Evolutionary conservation across 2,329 filamentous ascomycete genomes (phyloP), one percentile per base, ranked within the genome.

Genomic region (Pyricularia pennisetigena): DNA sequence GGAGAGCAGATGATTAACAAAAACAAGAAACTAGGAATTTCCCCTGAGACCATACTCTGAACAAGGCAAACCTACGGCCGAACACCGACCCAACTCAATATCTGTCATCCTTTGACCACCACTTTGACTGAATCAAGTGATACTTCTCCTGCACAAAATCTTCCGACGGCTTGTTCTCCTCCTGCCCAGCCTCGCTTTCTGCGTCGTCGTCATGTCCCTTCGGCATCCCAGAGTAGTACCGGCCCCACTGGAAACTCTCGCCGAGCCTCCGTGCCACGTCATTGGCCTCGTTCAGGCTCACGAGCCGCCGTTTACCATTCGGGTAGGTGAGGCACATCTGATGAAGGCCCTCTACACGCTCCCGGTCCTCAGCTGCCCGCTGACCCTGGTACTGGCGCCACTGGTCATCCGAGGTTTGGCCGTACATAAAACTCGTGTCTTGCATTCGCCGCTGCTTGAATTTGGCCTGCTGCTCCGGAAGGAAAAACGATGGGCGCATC

Each of bases 231-330:
- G 49, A 24, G 26, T 62, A 62, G 65, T 70, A 70, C 23, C 71
- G 71, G 32, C 54, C 12, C 23, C 57, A 23, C 62, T 68, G 62
- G 29, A 64, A 68, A 1, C 28, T 24, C 41, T 74, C 68, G 61
- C 73, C 74, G 5, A 78, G 69, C 12, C 76, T 73, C 68, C 69
- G 67, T 9, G 74, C 73, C 12, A 78, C 75, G 32, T 77, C 72
- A 61, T 86, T 86, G 66, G 84, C 85, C 73, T 86, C 83, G 73
- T 82, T 80, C 65, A 87, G 77, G 70, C 81, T 85, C 66, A 85
- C 83, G 20, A 87, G 79, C 3, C 80, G 80, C 30, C 85, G 81
- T 71, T 79, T 80, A 35, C 67, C 63, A 10, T 61, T 23, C 49
- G 24, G 32, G 14, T 70, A 62, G 63, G 24, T 28, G 61, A 12